phyloP scores from a whole-genome alignment of 768 basidiomycete genomes.

The Xerocomus potaroensis region DNA sequence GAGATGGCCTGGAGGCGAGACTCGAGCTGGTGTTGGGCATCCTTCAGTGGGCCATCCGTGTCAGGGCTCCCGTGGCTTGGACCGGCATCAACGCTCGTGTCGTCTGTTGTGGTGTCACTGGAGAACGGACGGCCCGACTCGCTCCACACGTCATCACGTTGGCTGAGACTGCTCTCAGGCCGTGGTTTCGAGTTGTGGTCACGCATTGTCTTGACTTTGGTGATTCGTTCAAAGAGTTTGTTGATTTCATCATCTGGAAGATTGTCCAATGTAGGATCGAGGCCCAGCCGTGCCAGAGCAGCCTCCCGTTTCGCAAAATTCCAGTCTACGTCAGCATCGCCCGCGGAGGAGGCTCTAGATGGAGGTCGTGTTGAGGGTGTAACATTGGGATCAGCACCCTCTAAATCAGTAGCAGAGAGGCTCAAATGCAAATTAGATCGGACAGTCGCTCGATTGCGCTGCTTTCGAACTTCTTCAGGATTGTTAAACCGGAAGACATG shows the following conservation, averaged over 20 bases:
- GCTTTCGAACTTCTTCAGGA: slow-evolving; percentile 91
- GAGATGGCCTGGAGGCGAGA: slow-evolving; percentile 57
- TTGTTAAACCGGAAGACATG: slow-evolving; percentile 98
- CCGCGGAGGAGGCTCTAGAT: slow-evolving; percentile 66
- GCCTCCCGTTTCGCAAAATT: slow-evolving; percentile 95
- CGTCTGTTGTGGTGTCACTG: slow-evolving; percentile 79
- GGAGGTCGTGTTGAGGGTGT: slow-evolving; percentile 66
- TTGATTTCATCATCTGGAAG: slow-evolving; percentile 94
- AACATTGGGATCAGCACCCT: slow-evolving; percentile 37
- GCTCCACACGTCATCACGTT: slow-evolving; percentile 86
- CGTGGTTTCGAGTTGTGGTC: slow-evolving; percentile 77
- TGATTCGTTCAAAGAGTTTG: slow-evolving; percentile 91
- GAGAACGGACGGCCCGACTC: slow-evolving; percentile 77
- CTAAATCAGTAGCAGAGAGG: slow-evolving; percentile 63
- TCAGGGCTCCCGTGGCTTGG: slow-evolving; percentile 62
- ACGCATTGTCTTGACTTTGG: slow-evolving; percentile 84
- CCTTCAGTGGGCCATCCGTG: slow-evolving; percentile 57
- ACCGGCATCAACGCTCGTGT: slow-evolving; percentile 75
- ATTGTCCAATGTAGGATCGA: slow-evolving; percentile 87
- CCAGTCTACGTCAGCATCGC: slow-evolving; percentile 85
- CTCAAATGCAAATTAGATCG: slow-evolving; percentile 67
- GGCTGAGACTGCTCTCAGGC: slow-evolving; percentile 86
- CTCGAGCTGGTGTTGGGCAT: slow-evolving; percentile 74
- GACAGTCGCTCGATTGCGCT: slow-evolving; percentile 74
- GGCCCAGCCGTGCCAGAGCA: slow-evolving; percentile 77